Evolutionary conservation across 257 asterid genomes (phyloP).

Genomic region (Oldenlandia corymbosa): DNA sequence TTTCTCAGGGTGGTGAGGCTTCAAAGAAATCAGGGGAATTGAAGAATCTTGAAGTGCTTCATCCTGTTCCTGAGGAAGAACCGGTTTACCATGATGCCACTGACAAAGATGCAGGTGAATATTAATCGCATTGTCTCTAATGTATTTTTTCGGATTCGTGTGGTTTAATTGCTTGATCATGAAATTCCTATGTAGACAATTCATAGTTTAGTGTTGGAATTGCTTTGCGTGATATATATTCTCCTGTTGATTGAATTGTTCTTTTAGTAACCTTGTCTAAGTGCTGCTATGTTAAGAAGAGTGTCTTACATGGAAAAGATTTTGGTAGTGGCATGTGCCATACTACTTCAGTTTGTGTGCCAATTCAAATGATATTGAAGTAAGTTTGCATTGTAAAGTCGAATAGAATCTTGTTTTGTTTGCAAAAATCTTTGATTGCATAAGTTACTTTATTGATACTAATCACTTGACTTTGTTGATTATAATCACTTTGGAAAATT

Average conservation of each 20-base stretch:
- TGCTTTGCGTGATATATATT: not conserved
- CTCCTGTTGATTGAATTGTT: not conserved
- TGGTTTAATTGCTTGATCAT: not conserved
- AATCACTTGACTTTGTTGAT: too few relatives aligned
- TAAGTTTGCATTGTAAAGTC: not conserved
- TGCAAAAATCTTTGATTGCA: not conserved
- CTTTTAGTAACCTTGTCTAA: not conserved
- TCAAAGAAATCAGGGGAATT: conserved; percentile 22
- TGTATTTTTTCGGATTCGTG: not conserved
- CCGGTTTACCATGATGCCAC: conserved; percentile 48
- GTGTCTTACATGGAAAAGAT: not conserved
- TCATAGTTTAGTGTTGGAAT: not conserved
- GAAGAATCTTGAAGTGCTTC: conserved; percentile 31
- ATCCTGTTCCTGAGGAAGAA: conserved; percentile 66
- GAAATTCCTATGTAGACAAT: not conserved
- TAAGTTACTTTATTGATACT: too few relatives aligned
- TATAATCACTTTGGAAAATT: not conserved
- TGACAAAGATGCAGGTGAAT: conserved; percentile 47
- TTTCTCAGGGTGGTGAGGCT: conserved; percentile 18
- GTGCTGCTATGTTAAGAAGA: not conserved
- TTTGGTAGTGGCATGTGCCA: not conserved
- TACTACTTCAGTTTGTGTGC: not conserved
- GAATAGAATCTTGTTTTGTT: too few relatives aligned
- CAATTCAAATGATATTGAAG: not conserved
- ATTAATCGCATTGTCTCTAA: not conserved